Evolutionary conservation across 2,329 filamentous ascomycete genomes (phyloP), one percentile per base, ranked within the genome.

Genomic region (Dothistroma pini): DNA sequence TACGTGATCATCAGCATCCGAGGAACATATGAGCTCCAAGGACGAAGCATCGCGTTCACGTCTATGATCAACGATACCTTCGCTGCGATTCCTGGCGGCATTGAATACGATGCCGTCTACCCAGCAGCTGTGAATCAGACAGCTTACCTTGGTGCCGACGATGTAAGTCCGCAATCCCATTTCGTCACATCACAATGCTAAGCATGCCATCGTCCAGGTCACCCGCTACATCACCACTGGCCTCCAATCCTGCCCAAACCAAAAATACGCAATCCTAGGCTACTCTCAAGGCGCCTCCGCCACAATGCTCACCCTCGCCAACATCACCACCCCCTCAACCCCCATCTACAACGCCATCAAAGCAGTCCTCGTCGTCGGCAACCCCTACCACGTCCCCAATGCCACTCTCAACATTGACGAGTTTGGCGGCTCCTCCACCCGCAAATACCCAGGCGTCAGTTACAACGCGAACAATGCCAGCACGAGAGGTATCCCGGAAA

Each of bases 201-300:
- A 38, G 3, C 34, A 11, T 11, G 3, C 14, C 34, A 7, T 11
- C 34, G 10, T 38, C 34, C 34, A 38, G 34, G 34, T 59, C 5
- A 32, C n/a, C 4, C 29, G 44, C 12, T 49, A 55, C 29, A 55
- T 62, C 51, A 59, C 54, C 41, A 21, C 31, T 16, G 56, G 59
- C 22, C 38, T 62, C 8, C 16, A 41, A 34, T 22, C 29, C 22
- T 62, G 59, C 38, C 59, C 59, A 2, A 8, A 59, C 10, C 59
- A 62, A 34, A 51, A 51, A 21, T 62, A 62, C 47, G 59, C 56
- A 3, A 34, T 62, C 22, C 31, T 62, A 41, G 59, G 59, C 16
- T 62, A 62, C 56, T 62, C 59, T 5, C 59, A 59, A 51, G 59
- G 56, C 44, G 59, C 59, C n/a, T 55, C 59, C 31, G 59, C 53